Base-by-base conservation (phyloP, 768 basidiomycete genomes). In the Rhodotorula babjevae region DNA sequence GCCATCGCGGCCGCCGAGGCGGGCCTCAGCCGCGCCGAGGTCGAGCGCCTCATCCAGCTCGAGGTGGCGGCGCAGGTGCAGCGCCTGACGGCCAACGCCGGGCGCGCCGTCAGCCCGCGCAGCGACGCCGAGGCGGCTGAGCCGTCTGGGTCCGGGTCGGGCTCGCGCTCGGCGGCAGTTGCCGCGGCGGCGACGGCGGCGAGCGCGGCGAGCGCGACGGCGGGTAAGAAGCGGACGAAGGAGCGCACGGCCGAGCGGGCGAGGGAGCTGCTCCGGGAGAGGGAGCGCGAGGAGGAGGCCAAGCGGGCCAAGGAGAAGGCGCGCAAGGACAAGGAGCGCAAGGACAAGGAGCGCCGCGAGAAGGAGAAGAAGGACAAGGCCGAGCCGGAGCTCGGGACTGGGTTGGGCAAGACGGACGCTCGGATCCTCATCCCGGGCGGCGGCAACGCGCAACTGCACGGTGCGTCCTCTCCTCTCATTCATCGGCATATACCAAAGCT, bases 311-410 rank as follows among this genome's bases (percentile, higher is more conserved):
- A 11, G 42, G 42, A 44, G 42, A 11, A 29, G 36, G 36, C 36
- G 36, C 4, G 36, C 5, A 36, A 36, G 52, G 67, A 46, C 56
- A 63, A 36, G 57, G 52, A 18, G 33, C 19, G 50, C 40, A 55
- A 58, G 65, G 29, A 44, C n/a, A 40, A 21, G 21, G 58, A 61
- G 65, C n/a, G 31, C 49, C 15, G 14, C 12, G 46, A 27, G 44
- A 40, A 27, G 44, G 29, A 31, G 57, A 49, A 59, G 25, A 4
- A 25, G 57, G 57, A 59, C 31, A 31, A 47, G 46, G 47, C 47
- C 21, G 52, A 25, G 50, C 27, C 57, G 8, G 52, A n/a, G 33
- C 53, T 70, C n/a, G 69, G 69, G 33, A 65, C 58, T 11, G 63
- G 63, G 10, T 27, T 64, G n/a, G 44, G 50, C 8, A 18, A 31